phyloP scores from a whole-genome alignment of 2,329 filamentous ascomycete genomes.

The Sclerotinia glacialis region DNA sequence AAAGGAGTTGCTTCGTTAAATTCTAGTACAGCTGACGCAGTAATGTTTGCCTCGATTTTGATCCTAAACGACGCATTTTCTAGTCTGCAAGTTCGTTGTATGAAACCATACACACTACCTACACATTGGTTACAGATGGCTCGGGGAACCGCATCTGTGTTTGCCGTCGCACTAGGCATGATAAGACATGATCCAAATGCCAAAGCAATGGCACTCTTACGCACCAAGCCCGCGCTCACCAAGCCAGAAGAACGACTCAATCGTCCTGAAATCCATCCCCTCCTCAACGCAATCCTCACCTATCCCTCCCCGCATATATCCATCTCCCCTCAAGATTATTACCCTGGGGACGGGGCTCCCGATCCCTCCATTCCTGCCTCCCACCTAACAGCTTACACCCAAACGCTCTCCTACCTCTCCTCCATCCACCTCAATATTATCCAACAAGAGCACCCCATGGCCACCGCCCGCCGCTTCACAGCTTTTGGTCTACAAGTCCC shows the following conservation, averaged over 20 bases:
- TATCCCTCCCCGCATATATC: not conserved
- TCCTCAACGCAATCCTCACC: slow-evolving; percentile 16
- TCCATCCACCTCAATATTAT: slow-evolving; percentile 16
- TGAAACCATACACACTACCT: slow-evolving; percentile 27
- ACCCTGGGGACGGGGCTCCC: not conserved
- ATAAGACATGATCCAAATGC: slow-evolving; percentile 22
- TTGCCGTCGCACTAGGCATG: slow-evolving; percentile 17
- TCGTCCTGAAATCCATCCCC: slow-evolving; percentile 5
- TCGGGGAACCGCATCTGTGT: slow-evolving; percentile 24
- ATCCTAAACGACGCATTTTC: slow-evolving; percentile 27
- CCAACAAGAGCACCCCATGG: slow-evolving; percentile 18
- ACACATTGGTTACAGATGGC: slow-evolving; percentile 26
- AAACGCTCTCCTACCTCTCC: slow-evolving; percentile 17
- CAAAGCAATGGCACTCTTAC: slow-evolving; percentile 22
- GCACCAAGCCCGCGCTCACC: slow-evolving; percentile 19
- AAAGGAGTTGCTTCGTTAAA: slow-evolving; percentile 21
- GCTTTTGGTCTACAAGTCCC: slow-evolving; percentile 26
- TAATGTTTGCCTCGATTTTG: slow-evolving; percentile 25
- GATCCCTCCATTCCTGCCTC: slow-evolving; percentile 18
- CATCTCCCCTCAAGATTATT: not conserved
- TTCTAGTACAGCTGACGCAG: slow-evolving; percentile 24
- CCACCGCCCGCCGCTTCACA: slow-evolving; percentile 22
- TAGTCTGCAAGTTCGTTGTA: slow-evolving; percentile 24
- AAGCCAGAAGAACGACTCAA: slow-evolving; percentile 19
- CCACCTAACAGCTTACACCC: slow-evolving; percentile 9